phyloP scores from a whole-genome alignment of 1,139 yeast species.

The Candida neerlandica region DNA sequence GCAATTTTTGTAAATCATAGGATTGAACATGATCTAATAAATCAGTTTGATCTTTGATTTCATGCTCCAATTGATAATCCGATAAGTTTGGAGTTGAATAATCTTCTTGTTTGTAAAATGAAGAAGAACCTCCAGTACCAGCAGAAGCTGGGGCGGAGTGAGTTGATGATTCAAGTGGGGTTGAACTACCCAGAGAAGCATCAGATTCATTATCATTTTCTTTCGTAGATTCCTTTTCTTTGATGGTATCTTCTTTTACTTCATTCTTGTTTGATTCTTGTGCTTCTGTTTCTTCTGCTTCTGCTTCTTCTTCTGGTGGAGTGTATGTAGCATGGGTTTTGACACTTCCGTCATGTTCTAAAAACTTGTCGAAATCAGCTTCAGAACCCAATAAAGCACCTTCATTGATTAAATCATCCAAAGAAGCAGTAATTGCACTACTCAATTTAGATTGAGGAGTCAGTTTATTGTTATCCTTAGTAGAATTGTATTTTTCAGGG shows the following conservation, averaged over 20 bases:
- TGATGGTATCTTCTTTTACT: conserved; percentile 19
- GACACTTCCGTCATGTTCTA: conserved; percentile 56
- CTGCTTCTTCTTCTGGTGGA: conserved; percentile 7
- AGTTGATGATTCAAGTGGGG: conserved; percentile 1
- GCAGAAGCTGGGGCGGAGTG: conserved; percentile 13
- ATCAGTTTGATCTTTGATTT: conserved; percentile 41
- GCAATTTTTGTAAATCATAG: conserved; percentile 42
- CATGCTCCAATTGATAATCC: conserved; percentile 47
- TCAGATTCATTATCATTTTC: neutral
- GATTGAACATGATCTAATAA: conserved; percentile 39
- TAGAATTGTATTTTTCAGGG: conserved; percentile 41
- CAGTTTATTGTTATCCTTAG: conserved; percentile 16
- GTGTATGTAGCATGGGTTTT: conserved; percentile 45
- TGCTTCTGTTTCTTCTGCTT: conserved; percentile 11
- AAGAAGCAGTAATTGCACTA: conserved; percentile 42
- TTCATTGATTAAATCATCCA: conserved; percentile 59
- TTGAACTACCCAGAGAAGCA: neutral
- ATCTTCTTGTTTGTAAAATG: conserved; percentile 27
- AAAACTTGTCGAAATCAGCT: conserved; percentile 52
- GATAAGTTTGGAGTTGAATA: conserved; percentile 52
- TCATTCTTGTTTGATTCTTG: conserved; percentile 16
- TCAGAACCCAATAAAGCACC: conserved; percentile 65
- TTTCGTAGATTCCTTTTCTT: conserved; percentile 5
- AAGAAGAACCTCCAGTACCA: conserved; percentile 8
- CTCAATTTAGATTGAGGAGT: conserved; percentile 17